phyloP scores from a whole-genome alignment of 2,329 filamentous ascomycete genomes.

The Bipolaris bicolor region DNA sequence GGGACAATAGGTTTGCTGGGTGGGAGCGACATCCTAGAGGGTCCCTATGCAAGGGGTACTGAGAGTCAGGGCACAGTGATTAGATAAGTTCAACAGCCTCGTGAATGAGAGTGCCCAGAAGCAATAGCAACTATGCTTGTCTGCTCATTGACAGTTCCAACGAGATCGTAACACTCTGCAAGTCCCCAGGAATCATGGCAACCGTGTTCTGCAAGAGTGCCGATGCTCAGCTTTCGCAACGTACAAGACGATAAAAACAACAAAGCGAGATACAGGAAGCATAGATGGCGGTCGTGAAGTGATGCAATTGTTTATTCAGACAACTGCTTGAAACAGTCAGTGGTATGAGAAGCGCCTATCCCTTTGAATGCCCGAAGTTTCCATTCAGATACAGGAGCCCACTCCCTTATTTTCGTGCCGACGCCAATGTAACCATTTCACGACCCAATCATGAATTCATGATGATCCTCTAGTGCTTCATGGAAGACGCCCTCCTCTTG shows the following conservation, averaged over 20 bases:
- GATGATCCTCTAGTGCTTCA: slow-evolving; percentile 47
- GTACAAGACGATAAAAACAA: background rate
- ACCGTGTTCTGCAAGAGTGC: background rate
- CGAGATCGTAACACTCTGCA: background rate
- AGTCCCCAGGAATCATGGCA: background rate
- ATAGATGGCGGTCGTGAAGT: slow-evolving; percentile 30
- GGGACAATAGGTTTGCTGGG: slow-evolving; percentile 62
- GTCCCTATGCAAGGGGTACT: slow-evolving; percentile 70
- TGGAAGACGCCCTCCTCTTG: slow-evolving; percentile 94
- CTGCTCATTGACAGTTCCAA: background rate
- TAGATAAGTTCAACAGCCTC: slow-evolving; percentile 32
- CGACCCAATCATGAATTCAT: slow-evolving; percentile 43
- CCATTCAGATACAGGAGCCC: slow-evolving; percentile 42
- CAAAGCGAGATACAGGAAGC: background rate
- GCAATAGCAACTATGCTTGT: background rate
- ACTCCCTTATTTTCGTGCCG: slow-evolving; percentile 44
- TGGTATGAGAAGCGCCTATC: slow-evolving; percentile 45
- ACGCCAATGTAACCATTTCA: slow-evolving; percentile 48
- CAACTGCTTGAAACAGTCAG: slow-evolving; percentile 46
- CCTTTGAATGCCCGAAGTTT: slow-evolving; percentile 42
- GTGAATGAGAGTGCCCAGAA: background rate
- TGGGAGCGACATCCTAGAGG: slow-evolving; percentile 84
- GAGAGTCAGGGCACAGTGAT: slow-evolving; percentile 66
- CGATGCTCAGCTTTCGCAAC: background rate
- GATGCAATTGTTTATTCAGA: slow-evolving; percentile 48